These are phyloP conservation scores for Apium graveolens DNA, from an alignment of 129 eudicot genomes.

Conservation along the genomic window DNA sequence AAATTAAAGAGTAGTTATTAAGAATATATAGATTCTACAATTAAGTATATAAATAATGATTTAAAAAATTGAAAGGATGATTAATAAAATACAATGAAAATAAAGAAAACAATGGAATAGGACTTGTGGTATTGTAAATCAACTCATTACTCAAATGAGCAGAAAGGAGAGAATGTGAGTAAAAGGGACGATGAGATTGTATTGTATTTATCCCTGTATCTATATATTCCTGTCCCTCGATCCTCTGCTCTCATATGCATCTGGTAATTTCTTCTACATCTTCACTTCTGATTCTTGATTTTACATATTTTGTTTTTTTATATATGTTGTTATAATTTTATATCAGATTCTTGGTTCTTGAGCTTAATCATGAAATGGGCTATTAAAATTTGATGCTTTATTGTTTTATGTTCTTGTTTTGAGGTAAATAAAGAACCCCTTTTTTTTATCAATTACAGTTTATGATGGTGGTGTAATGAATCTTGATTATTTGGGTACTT, in stretches of 20 bases:
- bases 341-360: not conserved
- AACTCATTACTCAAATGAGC: not conserved
- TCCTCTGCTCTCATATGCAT: conserved; percentile 31
- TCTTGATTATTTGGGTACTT: not conserved
- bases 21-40: no score
- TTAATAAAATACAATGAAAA: no score
- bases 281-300: not conserved
- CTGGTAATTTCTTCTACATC: conserved; percentile 23
- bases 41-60: no score
- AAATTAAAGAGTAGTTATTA: no score
- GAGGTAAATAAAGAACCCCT: not conserved
- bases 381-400: not conserved
- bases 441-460: not conserved
- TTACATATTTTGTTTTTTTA: not conserved
- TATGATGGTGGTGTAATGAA: not conserved
- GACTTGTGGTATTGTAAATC: not conserved
- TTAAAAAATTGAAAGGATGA: no score
- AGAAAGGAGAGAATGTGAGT: not conserved
- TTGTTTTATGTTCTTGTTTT: not conserved
- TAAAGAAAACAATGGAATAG: not conserved
- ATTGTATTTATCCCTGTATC: conserved; percentile 15
- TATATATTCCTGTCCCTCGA: conserved; percentile 27
- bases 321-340: not conserved
- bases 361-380: not conserved
- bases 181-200: conserved; percentile 17